Evolutionary conservation across 306 rosid genomes (phyloP), one percentile per base, ranked within the genome.

Genomic region (Cucurbita maxima): DNA sequence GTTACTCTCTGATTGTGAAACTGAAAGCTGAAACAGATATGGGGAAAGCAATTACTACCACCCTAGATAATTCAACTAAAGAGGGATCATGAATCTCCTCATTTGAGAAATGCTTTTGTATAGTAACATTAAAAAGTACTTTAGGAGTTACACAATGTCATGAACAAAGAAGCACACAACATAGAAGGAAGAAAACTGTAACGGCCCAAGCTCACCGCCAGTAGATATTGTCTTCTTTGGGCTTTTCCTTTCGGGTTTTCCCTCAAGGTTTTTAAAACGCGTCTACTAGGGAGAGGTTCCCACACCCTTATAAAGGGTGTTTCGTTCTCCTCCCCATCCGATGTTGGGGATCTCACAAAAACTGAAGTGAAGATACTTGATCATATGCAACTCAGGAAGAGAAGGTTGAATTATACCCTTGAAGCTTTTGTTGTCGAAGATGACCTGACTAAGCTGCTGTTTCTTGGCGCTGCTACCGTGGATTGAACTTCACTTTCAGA

Each of bases 1-100:
- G 76, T 76, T 86, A 75, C 79, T 87, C 83, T 89, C 97, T 8
- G 97, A 78, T 77, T 89, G 99, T 72, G 99, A 87, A 70, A 89
- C 87, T 43, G 97, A 91, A 72, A 94, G 96, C 99, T 94, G 97
- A 79, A 81, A 80, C 44, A 72, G 67, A 86, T 64, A 41, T 48
- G 52, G 67, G 15, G 53, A 51, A 19, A 77, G 36, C 68, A 16
- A 83, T 57, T 41, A 44, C 19, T 20, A 37, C 41, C 52, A 41
- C 52, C 38, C 8, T n/a, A 41, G 54, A 48, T 10, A 58, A 16
- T 41, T 30, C 64, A 78, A 74, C 51, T 59, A 53, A 48, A n/a
- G 9, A 70, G 5, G 40, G 56, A 58, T 50, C 58, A 55, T 10
- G 40, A 15, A 47, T 8, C 51, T 30, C 57, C 20, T 47, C 4